phyloP scores from a whole-genome alignment of 768 basidiomycete species.

The Baorangia bicolor region DNA sequence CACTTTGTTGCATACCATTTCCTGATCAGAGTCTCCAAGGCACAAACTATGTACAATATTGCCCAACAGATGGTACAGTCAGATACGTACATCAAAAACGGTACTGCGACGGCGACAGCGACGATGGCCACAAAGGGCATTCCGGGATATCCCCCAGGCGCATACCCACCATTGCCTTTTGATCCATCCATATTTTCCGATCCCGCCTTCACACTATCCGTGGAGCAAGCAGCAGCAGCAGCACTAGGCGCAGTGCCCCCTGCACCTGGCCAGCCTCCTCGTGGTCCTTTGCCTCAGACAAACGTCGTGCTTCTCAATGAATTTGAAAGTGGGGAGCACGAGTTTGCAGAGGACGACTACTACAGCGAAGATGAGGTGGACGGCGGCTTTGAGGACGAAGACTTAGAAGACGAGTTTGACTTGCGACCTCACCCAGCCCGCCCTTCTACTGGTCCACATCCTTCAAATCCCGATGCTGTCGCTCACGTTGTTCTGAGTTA shows the following conservation, averaged over 20 bases:
- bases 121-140: conserved; percentile 36
- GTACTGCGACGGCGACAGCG: conserved; percentile 30
- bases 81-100: conserved; percentile 38
- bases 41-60: conserved; percentile 64
- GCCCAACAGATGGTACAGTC: conserved; percentile 65
- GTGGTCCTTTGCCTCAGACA: conserved; percentile 31
- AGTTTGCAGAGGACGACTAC: conserved; percentile 42
- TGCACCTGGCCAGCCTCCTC: conserved; percentile 32
- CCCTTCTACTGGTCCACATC: conserved; percentile 15
- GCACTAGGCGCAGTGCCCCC: conserved; percentile 31
- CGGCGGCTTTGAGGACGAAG: conserved; percentile 41
- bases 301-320: conserved; percentile 42
- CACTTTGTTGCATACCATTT: conserved; percentile 19
- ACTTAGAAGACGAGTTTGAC: conserved; percentile 33
- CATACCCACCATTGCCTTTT: conserved; percentile 44
- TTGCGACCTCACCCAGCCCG: conserved; percentile 25
- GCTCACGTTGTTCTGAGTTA: conserved; percentile 44
- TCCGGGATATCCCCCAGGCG: conserved; percentile 41
- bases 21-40: conserved; percentile 41
- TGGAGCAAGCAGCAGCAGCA: conserved; percentile 47
- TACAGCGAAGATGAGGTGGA: conserved; percentile 49
- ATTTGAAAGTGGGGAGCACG: conserved; percentile 36
- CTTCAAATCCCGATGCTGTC: conserved; percentile 26
- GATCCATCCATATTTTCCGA: conserved; percentile 55
- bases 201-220: conserved; percentile 49